Base-by-base conservation (phyloP, 2,329 filamentous ascomycete genomes). In the Sarocladium brachiariae region DNA sequence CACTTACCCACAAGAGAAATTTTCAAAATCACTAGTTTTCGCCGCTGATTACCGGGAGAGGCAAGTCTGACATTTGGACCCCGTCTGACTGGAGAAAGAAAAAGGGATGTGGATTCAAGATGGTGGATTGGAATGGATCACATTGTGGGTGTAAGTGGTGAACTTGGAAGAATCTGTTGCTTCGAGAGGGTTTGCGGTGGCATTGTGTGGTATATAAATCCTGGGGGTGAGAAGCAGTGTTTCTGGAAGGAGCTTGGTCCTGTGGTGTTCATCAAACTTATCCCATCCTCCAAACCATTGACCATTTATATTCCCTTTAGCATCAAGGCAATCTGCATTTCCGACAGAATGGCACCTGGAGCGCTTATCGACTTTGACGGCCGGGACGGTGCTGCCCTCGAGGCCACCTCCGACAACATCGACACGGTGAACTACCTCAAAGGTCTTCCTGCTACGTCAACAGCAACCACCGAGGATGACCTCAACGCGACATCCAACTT, bases 401-500 rank as follows among this genome's bases (percentile, higher is more conserved):
- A 78, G 57, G 70, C 71, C 55, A 63, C 71, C 57, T 77, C 78
- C 50, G 77, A 70, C 57, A 60, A 64, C 59, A 64, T 70, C 39
- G 67, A 47, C 25, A 14, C 24, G 21, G 43, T 47, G 21, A 47
- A 47, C 43, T 47, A 47, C 25, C 43, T 47, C 25, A 47, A 47
- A 33, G 43, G 43, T 13, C 43, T 47, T 14, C n/a, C 35, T 21
- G 27, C 25, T 25, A 7, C 9, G n/a, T 16, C 24, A 13, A 47
- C 21, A 21, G 9, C 21, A 8, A 11, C 8, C 21, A 18, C 7
- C 10, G 21, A 47, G 11, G 43, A 81, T 61, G 67, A 72, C n/a
- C 72, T 80, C 62, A 80, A 81, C 62, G 65, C 71, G 46, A 66
- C 78, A 56, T 86, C 86, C 53, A 72, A 84, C 57, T 89, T 90